phyloP scores from a whole-genome alignment of 2,329 filamentous ascomycete species.

The Knoxdaviesia capensis region DNA sequence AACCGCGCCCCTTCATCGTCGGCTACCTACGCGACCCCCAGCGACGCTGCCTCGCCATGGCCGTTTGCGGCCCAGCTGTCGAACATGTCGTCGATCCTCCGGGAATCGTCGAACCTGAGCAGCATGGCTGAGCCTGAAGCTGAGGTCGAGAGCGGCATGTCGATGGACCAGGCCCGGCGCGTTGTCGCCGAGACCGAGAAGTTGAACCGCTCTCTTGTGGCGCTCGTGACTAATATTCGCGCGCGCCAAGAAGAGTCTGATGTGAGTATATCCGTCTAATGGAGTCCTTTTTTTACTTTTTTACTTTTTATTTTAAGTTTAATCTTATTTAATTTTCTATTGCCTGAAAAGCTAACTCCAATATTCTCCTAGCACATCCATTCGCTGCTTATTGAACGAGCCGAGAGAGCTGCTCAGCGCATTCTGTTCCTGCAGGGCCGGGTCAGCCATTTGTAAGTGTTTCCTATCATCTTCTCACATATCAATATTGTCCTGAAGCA shows the following conservation, averaged over 20 bases:
- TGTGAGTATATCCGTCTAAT: slow-evolving; percentile 10
- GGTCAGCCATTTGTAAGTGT: slow-evolving; percentile 32
- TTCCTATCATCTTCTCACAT: background rate
- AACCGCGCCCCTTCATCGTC: too few relatives aligned
- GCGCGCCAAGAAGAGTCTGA: slow-evolving; percentile 39
- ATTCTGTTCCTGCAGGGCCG: slow-evolving; percentile 40
- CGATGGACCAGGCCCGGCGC: slow-evolving; percentile 8
- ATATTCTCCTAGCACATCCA: slow-evolving; percentile 32
- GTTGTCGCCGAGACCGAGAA: slow-evolving; percentile 14
- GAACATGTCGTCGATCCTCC: too few relatives aligned
- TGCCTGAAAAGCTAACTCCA: slow-evolving; percentile 9
- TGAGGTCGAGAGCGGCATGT: slow-evolving; percentile 1
- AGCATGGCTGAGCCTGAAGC: background rate
- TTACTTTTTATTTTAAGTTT: background rate
- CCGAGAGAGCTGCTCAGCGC: slow-evolving; percentile 34
- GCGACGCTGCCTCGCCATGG: too few relatives aligned
- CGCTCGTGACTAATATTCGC: slow-evolving; percentile 27
- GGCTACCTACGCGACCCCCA: too few relatives aligned
- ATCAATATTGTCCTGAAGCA: too few relatives aligned
- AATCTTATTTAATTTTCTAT: background rate
- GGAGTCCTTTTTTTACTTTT: background rate
- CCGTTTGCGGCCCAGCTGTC: too few relatives aligned
- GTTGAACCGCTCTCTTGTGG: slow-evolving; percentile 28
- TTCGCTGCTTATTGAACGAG: slow-evolving; percentile 33
- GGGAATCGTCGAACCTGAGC: background rate